Evolutionary conservation across 331 rosid genomes (phyloP), one percentile per base, ranked within the genome.

Genomic region (Quercus phellos): DNA sequence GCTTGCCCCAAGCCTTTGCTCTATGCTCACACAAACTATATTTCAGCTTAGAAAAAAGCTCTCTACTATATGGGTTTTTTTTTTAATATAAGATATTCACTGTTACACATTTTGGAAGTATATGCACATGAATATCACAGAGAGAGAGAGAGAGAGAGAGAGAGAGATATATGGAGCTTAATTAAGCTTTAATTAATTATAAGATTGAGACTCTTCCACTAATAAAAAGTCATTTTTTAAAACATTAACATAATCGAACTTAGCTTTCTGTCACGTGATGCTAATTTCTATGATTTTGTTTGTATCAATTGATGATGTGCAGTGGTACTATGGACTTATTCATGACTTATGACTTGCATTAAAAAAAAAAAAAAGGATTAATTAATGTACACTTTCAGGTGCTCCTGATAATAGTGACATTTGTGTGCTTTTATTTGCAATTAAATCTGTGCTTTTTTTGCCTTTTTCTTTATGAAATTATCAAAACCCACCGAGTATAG

Each of bases 201-300:
- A 78, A 85, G 89, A 84, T 66, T 51, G 81, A 75, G 85, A 86
- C 88, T 72, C 63, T 80, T 78, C 88, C 85, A 80, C 85, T 80
- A 74, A 81, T 68, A 73, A 12, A 78, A 72, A 84, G 38, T 60
- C 73, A 24, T 34, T 63, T 46, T 46, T 10, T 12, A 0, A 56
- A 43, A 74, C 76, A 56, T 80, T 54, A 74, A 42, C 78, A 88
- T 63, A 71, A 76, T 74, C 67, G 13, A 80, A 72, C 75, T 55
- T 50, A 24, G 69, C 82, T 77, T 81, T 79, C 72, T 17, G 70
- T 88, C 86, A 79, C 80, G 79, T 83, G 86, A 26, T 43, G 79
- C 34, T 59, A 70, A 74, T 84, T 71, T 64, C 53, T 29, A 70
- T 77, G 75, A 81, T 80, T 77, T 78, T 22, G 4, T 50, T 67